These are phyloP conservation scores for Phaffomyces opuntiae DNA, from an alignment of 805 yeast genomes.

Conservation along the genomic window DNA sequence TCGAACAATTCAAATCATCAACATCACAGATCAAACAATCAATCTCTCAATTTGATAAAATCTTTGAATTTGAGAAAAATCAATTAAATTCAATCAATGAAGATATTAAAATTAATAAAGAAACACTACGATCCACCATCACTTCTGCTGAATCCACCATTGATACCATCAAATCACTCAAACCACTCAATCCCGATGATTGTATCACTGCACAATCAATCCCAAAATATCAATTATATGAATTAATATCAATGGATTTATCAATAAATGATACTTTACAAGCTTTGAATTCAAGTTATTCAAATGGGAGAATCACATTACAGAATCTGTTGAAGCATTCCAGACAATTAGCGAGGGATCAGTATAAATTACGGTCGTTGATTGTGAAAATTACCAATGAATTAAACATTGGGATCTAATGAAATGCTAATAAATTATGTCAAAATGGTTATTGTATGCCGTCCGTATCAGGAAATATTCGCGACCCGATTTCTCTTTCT, in stretches of 20 bases:
- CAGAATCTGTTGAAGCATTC: conserved; percentile 33
- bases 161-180: conserved; percentile 25
- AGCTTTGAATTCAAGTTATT: conserved; percentile 50
- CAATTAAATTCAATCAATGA: conserved; percentile 21
- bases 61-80: conserved; percentile 29
- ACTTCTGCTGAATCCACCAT: conserved; percentile 25
- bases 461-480: neutral
- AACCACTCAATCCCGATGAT: conserved; percentile 33
- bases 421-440: no score
- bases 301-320: conserved; percentile 37
- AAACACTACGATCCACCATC: conserved; percentile 24
- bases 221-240: conserved; percentile 55
- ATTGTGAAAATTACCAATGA: conserved; percentile 31
- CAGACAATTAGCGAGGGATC: conserved; percentile 55
- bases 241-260: conserved; percentile 54
- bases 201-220: conserved; percentile 43
- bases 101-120: conserved; percentile 24
- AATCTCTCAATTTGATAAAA: conserved; percentile 28
- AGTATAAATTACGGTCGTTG: conserved; percentile 46
- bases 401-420: conserved; percentile 8
- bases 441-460: no score
- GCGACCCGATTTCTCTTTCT: neutral
- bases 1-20: conserved; percentile 11
- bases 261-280: conserved; percentile 66
- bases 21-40: conserved; percentile 23